phyloP scores from a whole-genome alignment of 129 eudicot species.

The Flaveria brownii region DNA sequence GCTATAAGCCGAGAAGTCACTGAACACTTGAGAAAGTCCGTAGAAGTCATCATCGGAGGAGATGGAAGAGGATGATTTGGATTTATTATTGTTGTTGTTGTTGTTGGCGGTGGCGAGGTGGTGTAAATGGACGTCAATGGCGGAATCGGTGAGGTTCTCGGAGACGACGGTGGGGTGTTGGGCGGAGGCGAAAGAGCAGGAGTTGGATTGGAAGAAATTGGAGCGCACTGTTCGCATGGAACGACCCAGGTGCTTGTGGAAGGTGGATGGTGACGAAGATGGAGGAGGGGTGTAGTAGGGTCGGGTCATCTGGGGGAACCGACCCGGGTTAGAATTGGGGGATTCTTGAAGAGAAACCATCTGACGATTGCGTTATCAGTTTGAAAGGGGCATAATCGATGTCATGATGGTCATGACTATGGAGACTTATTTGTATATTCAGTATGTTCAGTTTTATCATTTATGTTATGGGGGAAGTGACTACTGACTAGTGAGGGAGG shows the following conservation, averaged over 20 bases:
- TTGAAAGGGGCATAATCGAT: background rate
- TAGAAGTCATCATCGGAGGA: slow-evolving; percentile 39
- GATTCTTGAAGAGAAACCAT: slow-evolving; percentile 81
- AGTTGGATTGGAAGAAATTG: slow-evolving; percentile 39
- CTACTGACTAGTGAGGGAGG: too few relatives aligned
- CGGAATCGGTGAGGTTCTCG: slow-evolving; percentile 72
- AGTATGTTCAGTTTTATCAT: too few relatives aligned
- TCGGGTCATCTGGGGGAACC: slow-evolving; percentile 44
- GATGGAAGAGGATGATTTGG: slow-evolving; percentile 25
- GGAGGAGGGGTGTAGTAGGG: slow-evolving; percentile 75
- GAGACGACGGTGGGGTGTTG: slow-evolving; percentile 31
- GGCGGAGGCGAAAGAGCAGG: slow-evolving; percentile 19
- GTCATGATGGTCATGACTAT: too few relatives aligned
- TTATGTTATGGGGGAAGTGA: background rate
- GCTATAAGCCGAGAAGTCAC: slow-evolving; percentile 70
- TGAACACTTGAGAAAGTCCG: slow-evolving; percentile 65
- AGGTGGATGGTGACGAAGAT: slow-evolving; percentile 45
- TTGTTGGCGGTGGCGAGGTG: slow-evolving; percentile 66
- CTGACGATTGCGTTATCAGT: background rate
- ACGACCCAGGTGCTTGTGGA: slow-evolving; percentile 64
- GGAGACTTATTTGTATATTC: too few relatives aligned
- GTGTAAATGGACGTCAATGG: slow-evolving; percentile 64
- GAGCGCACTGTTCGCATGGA: slow-evolving; percentile 93
- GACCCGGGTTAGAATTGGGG: slow-evolving; percentile 44
- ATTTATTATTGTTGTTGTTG: slow-evolving; percentile 6